A percentile compares a stretch with the other conserved stretches of the same genome.
phyloP scores from a whole-genome alignment of 1,284 basidiomycete species.

The Ustilago shanxiensis region DNA sequence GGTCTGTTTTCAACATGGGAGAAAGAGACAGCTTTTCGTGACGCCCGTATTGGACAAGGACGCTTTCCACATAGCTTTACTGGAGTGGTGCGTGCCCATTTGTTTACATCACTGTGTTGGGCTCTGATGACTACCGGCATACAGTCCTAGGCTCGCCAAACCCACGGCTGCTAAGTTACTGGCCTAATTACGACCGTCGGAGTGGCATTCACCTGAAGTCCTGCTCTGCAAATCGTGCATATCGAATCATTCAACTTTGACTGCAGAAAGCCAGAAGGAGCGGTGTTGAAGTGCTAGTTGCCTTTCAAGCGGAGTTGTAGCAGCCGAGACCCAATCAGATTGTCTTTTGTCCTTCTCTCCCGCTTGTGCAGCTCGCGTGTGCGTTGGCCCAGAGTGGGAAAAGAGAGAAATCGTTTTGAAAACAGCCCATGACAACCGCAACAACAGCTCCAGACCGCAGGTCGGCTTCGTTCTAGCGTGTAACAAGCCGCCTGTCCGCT shows the following conservation, averaged over 20 bases:
- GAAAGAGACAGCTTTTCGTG: too few species aligned
- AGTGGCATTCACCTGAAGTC: slow-evolving; percentile 3
- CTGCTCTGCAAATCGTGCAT: slow-evolving; percentile 18
- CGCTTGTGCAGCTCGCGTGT: slow-evolving; percentile 12
- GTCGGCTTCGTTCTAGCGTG: not conserved
- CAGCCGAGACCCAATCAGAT: slow-evolving; percentile 14
- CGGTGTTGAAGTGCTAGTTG: slow-evolving; percentile 2
- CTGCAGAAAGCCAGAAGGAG: not conserved
- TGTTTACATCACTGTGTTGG: too few species aligned
- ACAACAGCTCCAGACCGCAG: slow-evolving; percentile 1
- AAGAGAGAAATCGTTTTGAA: not conserved
- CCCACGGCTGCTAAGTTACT: slow-evolving; percentile 17
- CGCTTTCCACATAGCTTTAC: too few species aligned
- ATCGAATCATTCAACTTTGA: slow-evolving; percentile 13
- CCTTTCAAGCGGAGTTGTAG: not conserved
- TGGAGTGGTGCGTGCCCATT: too few species aligned
- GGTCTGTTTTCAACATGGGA: too few species aligned
- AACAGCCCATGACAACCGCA: too few species aligned
- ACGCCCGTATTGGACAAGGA: too few species aligned
- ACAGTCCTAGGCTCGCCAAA: slow-evolving; percentile 10
- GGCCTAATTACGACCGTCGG: slow-evolving; percentile 10
- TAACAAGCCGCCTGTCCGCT: not conserved
- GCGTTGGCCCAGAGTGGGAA: too few species aligned
- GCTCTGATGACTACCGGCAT: not conserved
- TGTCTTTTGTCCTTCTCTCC: slow-evolving; percentile 1